These are phyloP conservation scores for Castanopsis chinensis DNA, from an alignment of 306 rosid species.

Conservation along the genomic window DNA sequence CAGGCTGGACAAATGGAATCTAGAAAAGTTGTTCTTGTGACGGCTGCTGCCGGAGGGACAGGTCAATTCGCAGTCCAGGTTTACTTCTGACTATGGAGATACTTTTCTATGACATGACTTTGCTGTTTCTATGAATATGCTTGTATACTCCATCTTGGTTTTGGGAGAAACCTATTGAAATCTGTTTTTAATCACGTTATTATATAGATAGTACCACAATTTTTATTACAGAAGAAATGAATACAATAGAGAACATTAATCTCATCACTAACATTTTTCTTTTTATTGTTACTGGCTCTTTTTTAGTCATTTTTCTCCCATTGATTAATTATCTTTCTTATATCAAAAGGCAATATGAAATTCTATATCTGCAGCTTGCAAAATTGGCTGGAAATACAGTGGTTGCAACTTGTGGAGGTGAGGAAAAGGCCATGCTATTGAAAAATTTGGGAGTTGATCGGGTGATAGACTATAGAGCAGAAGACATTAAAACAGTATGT, in stretches of 20 bases:
- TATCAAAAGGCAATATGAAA: slow-evolving; percentile 7
- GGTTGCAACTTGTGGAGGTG: slow-evolving; percentile 96
- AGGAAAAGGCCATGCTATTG: slow-evolving; percentile 71
- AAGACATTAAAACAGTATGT: slow-evolving; percentile 79
- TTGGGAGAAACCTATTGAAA: background rate
- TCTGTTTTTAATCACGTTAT: background rate
- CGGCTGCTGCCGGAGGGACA: slow-evolving; percentile 99
- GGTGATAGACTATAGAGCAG: slow-evolving; percentile 82
- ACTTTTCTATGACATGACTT: background rate
- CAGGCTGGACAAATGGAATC: slow-evolving; percentile 92
- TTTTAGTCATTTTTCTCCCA: slow-evolving; percentile 3
- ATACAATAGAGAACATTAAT: background rate
- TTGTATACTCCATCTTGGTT: background rate
- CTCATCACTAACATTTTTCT: background rate
- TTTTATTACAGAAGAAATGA: background rate
- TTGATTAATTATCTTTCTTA: background rate
- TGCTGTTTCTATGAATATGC: background rate
- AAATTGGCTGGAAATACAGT: slow-evolving; percentile 84
- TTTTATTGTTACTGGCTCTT: background rate
- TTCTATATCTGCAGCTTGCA: slow-evolving; percentile 67
- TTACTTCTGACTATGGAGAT: background rate
- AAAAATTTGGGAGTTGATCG: slow-evolving; percentile 90
- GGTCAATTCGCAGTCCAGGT: slow-evolving; percentile 99
- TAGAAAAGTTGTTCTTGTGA: slow-evolving; percentile 83
- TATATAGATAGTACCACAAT: background rate